These are phyloP conservation scores for Dactylellina haptotyla DNA, from an alignment of 2,329 filamentous ascomycete species.

Conservation along the genomic window DNA sequence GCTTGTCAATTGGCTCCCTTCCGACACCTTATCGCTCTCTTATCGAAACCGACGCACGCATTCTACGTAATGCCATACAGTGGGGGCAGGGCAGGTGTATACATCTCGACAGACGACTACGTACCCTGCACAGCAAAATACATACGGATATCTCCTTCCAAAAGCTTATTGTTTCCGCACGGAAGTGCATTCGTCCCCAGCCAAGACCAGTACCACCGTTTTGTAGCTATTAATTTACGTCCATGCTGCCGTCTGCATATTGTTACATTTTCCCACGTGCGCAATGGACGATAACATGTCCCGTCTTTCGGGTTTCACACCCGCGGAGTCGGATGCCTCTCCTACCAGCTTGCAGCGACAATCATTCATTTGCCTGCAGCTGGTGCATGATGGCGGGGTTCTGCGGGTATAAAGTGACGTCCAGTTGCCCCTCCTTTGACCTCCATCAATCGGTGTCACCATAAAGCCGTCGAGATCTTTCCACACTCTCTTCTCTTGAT, in stretches of 20 bases:
- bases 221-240: no score
- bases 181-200: neutral
- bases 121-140: neutral
- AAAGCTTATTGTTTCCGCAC: neutral
- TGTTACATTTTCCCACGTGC: slow-evolving; percentile 5
- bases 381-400: slow-evolving; percentile 33
- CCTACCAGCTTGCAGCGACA: neutral
- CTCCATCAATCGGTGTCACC: neutral
- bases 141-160: neutral
- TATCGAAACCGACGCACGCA: neutral
- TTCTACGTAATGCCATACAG: no score
- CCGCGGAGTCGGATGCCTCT: slow-evolving; percentile 10
- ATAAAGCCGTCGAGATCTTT: neutral
- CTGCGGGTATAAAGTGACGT: slow-evolving; percentile 33
- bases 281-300: slow-evolving; percentile 7
- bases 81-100: neutral
- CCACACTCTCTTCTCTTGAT: neutral
- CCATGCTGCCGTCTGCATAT: no score
- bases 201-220: no score
- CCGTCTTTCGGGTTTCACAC: neutral
- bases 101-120: slow-evolving; percentile 1
- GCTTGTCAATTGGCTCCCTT: slow-evolving; percentile 26
- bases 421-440: slow-evolving; percentile 1
- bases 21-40: slow-evolving; percentile 38
- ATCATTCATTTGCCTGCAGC: neutral